phyloP scores from a whole-genome alignment of 805 yeast species.

The Brettanomyces anomalus region DNA sequence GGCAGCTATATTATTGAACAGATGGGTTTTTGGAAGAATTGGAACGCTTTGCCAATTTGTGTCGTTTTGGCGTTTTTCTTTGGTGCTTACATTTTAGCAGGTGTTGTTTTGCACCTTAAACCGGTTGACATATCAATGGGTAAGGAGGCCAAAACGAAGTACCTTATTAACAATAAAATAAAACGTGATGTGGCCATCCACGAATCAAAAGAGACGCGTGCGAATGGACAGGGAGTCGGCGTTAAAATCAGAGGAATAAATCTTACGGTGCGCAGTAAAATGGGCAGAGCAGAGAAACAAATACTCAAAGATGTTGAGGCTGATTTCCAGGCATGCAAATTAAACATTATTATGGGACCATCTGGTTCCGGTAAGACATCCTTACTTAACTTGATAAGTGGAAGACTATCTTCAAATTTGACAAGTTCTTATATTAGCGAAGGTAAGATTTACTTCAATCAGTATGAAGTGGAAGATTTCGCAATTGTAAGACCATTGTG shows the following conservation, averaged over 20 bases:
- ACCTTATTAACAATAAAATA: neutral
- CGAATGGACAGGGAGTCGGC: constrained; percentile 5
- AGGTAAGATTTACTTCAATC: constrained; percentile 39
- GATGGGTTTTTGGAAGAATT: constrained; percentile 53
- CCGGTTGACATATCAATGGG: constrained; percentile 48
- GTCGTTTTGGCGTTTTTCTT: constrained; percentile 50
- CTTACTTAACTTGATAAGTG: constrained; percentile 52
- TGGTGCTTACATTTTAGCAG: constrained; percentile 43
- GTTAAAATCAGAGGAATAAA: constrained; percentile 14
- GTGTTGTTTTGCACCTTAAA: constrained; percentile 36
- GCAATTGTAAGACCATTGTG: constrained; percentile 35
- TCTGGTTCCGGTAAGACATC: constrained; percentile 77
- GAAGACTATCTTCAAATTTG: constrained; percentile 36
- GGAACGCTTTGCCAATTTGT: constrained; percentile 60
- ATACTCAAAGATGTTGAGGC: constrained; percentile 42
- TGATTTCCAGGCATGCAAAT: constrained; percentile 40
- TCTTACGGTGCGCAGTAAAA: constrained; percentile 15
- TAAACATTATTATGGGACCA: constrained; percentile 75
- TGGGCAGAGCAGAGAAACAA: constrained; percentile 17
- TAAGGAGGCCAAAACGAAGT: constrained; percentile 16
- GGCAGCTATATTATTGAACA: constrained; percentile 46
- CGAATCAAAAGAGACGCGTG: constrained; percentile 2
- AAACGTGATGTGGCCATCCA: neutral
- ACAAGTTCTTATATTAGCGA: constrained; percentile 20
- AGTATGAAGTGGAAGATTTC: constrained; percentile 18